Conservation (phyloP, 2,329 filamentous ascomycete species). For the Aspergillus sp. region DNA sequence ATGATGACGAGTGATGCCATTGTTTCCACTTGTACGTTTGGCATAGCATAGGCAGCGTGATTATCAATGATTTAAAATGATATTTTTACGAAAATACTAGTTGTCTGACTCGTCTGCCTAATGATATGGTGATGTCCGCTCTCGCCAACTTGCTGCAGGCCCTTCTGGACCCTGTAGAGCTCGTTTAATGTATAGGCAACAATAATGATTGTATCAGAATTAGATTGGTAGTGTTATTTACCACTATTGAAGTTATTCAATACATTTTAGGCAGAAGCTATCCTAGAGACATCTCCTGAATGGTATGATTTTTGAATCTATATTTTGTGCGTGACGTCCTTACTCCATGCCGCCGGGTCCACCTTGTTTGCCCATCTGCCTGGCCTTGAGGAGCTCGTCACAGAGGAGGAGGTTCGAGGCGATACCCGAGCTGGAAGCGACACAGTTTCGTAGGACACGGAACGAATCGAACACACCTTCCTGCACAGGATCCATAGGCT, state of each 20-base stretch:
- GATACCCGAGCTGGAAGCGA: constrained; percentile 92
- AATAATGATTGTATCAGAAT: not conserved
- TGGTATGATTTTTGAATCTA: constrained; percentile 9
- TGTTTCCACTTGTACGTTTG: not conserved
- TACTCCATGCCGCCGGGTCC: constrained; percentile 43
- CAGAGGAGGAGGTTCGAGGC: constrained; percentile 93
- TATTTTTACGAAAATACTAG: not conserved
- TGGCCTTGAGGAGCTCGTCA: constrained; percentile 94
- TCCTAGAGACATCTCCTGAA: not conserved
- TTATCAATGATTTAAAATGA: not conserved
- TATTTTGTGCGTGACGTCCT: constrained; percentile 33
- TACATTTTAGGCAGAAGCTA: constrained; percentile 21
- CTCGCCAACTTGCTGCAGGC: not conserved
- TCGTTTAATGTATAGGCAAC: not conserved
- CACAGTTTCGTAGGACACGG: constrained; percentile 87
- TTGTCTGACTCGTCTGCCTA: constrained; percentile 1
- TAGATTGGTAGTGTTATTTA: not conserved
- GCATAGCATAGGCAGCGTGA: not conserved
- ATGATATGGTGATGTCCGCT: not conserved
- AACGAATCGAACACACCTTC: constrained; percentile 96
- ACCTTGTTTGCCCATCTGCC: constrained; percentile 73
- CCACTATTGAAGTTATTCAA: constrained; percentile 12
- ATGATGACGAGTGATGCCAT: constrained; percentile 18
- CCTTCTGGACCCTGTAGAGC: not conserved
- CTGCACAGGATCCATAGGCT: constrained; percentile 92